Conservation (phyloP, 352 stramenopile species). For the Phytophthora europaea region DNA sequence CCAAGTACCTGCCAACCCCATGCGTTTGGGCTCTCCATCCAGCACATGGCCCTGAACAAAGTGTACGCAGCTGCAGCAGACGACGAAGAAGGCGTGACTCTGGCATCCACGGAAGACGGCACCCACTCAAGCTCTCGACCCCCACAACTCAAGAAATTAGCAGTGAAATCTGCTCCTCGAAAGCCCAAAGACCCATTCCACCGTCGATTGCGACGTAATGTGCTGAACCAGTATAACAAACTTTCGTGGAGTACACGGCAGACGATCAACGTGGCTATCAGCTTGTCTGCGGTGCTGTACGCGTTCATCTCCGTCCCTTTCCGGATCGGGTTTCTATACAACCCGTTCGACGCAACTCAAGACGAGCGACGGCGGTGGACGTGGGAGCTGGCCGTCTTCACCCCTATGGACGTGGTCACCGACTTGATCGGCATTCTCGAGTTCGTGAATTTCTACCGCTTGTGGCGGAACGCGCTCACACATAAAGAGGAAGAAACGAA, state of each 20-base stretch:
- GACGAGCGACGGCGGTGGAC: slow-evolving; percentile 41
- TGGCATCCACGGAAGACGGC: not conserved
- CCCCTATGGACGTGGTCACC: slow-evolving; percentile 47
- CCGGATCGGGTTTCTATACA: slow-evolving; percentile 67
- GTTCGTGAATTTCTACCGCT: slow-evolving; percentile 51
- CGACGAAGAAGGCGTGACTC: not conserved
- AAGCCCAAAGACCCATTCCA: not conserved
- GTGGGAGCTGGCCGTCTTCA: slow-evolving; percentile 47
- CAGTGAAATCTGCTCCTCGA: not conserved
- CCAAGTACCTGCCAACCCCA: not conserved
- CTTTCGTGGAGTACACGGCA: slow-evolving; percentile 58
- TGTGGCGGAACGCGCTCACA: slow-evolving; percentile 54
- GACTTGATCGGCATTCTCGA: slow-evolving; percentile 53
- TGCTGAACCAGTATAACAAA: slow-evolving; percentile 1
- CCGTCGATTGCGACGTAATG: not conserved
- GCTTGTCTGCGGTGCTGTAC: slow-evolving; percentile 47
- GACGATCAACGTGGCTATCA: slow-evolving; percentile 40
- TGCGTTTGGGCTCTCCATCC: not conserved
- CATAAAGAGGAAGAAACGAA: slow-evolving; percentile 47
- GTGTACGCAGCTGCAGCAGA: slow-evolving; percentile 3
- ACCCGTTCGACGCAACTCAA: slow-evolving; percentile 41
- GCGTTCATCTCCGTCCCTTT: slow-evolving; percentile 63
- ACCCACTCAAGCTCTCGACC: not conserved
- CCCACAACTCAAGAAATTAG: slow-evolving; percentile 2
- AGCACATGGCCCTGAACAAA: slow-evolving; percentile 3